Percentiles rank a stretch among this genome's conserved stretches.
Evolutionary conservation across 108 stramenopile species (phyloP).

Genomic region (Nannochloropsis salina): DNA sequence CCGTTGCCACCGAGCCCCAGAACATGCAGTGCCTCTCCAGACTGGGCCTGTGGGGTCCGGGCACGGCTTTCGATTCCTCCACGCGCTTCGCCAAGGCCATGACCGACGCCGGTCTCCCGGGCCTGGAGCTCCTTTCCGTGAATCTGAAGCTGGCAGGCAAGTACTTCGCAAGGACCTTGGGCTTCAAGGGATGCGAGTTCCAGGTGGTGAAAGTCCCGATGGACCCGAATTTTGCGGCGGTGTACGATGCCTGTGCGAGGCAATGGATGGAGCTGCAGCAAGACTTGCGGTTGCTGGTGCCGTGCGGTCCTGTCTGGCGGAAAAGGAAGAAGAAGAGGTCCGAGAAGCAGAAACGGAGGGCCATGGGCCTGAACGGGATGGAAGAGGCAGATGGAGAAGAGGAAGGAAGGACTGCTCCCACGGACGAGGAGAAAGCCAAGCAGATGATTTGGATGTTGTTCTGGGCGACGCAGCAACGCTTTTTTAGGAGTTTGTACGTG

Average conservation of each 20-base stretch:
- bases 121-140: neutral
- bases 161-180: neutral
- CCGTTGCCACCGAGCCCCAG: slow-evolving; percentile 63
- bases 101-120: neutral
- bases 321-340: neutral
- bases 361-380: neutral
- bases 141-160: neutral
- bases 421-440: neutral
- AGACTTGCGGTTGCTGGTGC: neutral
- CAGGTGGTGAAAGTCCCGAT: neutral
- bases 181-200: neutral
- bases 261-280: neutral
- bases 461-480: slow-evolving; percentile 72
- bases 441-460: slow-evolving; percentile 54
- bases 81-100: slow-evolving; percentile 47
- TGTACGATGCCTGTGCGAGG: neutral
- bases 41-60: slow-evolving; percentile 67
- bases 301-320: neutral
- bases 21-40: slow-evolving; percentile 70
- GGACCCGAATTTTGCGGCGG: neutral
- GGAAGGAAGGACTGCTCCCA: neutral
- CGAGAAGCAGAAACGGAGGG: neutral
- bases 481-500: slow-evolving; percentile 67
- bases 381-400: neutral
- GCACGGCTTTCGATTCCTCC: slow-evolving; percentile 55